Evolutionary conservation across 139 green algal species (phyloP).

Genomic region (Edaphochlamys debaryana): DNA sequence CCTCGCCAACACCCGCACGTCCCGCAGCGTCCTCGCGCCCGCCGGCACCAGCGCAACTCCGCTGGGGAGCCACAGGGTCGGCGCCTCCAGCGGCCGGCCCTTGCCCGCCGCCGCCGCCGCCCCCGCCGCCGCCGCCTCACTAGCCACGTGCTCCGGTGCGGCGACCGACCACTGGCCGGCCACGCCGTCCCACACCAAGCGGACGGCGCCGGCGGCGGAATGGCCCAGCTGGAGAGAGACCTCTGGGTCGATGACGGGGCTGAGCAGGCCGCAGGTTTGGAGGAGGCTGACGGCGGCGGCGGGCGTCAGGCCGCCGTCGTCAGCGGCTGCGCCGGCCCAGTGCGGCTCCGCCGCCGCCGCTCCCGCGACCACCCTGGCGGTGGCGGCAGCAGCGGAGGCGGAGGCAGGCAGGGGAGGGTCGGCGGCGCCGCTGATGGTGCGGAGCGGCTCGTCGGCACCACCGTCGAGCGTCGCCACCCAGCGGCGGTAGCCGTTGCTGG

Average conservation of each 20-base stretch:
- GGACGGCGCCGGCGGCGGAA: background rate
- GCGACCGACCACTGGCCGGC: background rate
- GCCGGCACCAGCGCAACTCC: background rate
- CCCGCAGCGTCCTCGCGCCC: background rate
- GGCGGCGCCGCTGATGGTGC: background rate
- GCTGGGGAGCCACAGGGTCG: constrained; percentile 31
- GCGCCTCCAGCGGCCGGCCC: background rate
- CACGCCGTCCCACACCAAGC: background rate
- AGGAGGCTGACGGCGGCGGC: too few relatives aligned
- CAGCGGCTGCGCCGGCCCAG: too few relatives aligned
- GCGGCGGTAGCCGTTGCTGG: constrained; percentile 11
- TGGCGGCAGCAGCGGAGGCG: too few relatives aligned
- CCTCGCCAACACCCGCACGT: background rate
- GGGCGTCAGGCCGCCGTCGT: too few relatives aligned
- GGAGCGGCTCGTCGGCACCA: too few relatives aligned
- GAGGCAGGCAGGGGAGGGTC: too few relatives aligned
- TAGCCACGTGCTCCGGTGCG: too few relatives aligned
- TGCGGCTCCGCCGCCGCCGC: too few relatives aligned
- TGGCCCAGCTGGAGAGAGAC: constrained; percentile 15
- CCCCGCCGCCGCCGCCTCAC: too few relatives aligned
- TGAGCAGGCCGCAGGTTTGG: constrained; percentile 8
- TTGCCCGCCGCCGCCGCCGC: too few relatives aligned
- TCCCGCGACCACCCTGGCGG: too few relatives aligned
- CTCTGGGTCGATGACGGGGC: background rate
- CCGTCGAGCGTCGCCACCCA: too few relatives aligned